phyloP scores from a whole-genome alignment of 139 green algal species.

The Desmodesmus armatus region DNA sequence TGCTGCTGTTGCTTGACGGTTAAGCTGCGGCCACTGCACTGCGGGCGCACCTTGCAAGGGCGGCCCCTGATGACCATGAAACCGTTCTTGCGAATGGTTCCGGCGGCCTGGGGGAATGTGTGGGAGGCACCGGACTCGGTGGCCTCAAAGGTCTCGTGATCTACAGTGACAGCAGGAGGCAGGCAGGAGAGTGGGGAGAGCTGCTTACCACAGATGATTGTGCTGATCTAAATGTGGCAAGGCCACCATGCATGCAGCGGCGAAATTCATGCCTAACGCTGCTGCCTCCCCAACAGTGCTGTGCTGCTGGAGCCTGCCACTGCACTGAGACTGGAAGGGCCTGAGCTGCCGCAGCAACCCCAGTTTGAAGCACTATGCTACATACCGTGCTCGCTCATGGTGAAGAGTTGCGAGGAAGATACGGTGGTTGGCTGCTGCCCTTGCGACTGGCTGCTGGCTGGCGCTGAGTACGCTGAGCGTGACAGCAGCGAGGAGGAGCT shows the following conservation, averaged over 20 bases:
- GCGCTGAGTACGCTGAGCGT: too few relatives aligned
- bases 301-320: neutral
- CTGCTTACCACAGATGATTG: neutral
- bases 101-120: slow-evolving; percentile 94
- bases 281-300: neutral
- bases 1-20: neutral
- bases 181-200: neutral
- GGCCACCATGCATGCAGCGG: too few relatives aligned
- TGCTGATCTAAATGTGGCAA: neutral
- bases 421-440: too few relatives aligned
- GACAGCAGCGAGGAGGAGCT: too few relatives aligned
- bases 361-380: too few relatives aligned
- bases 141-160: slow-evolving; percentile 49
- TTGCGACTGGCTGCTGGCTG: too few relatives aligned
- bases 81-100: slow-evolving; percentile 96
- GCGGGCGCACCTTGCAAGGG: slow-evolving; percentile 93
- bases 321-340: neutral
- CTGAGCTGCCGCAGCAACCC: too few relatives aligned
- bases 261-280: neutral
- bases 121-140: slow-evolving; percentile 87
- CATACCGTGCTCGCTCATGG: too few relatives aligned
- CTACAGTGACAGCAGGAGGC: neutral
- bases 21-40: too few relatives aligned
- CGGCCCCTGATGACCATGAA: slow-evolving; percentile 96
- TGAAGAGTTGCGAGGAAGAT: too few relatives aligned